phyloP scores from a whole-genome alignment of 2,329 filamentous ascomycete genomes.

The Xylariales sp. region DNA sequence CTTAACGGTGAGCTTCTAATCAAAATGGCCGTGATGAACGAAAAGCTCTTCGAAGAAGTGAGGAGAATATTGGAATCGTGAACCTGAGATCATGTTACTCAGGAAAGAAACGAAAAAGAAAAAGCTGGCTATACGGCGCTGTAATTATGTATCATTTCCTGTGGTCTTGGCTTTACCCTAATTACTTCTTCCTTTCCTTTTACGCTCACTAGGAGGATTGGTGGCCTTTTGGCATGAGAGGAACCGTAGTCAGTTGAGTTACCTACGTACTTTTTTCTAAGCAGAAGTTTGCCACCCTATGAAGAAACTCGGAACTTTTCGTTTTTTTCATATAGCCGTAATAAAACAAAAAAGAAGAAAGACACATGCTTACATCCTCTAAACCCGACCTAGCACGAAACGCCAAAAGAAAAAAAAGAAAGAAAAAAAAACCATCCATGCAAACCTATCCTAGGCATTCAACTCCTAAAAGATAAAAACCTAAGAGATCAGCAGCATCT shows the following conservation, averaged over 20 bases:
- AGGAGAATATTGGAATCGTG: constrained; percentile 11
- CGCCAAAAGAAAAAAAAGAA: constrained; percentile 25
- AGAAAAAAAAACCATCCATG: no score
- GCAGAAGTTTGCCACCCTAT: background rate
- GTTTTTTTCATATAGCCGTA: background rate
- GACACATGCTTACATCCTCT: background rate
- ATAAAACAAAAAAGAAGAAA: background rate
- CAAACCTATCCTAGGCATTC: background rate
- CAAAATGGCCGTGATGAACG: constrained; percentile 26
- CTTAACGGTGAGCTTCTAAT: constrained; percentile 30
- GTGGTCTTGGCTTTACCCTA: background rate
- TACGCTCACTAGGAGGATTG: background rate
- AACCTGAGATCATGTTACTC: background rate
- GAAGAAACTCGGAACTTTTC: constrained; percentile 13
- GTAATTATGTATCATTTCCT: background rate
- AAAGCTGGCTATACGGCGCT: background rate
- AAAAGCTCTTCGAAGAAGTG: constrained; percentile 15
- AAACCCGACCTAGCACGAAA: background rate
- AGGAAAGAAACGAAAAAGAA: no score
- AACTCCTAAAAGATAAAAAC: constrained; percentile 1
- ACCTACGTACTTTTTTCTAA: no score
- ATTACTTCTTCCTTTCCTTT: background rate
- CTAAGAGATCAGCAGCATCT: background rate
- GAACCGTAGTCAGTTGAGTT: background rate
- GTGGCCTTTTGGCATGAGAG: background rate